phyloP scores from a whole-genome alignment of 75 land plant genomes.

The Selaginella tamariscina region DNA sequence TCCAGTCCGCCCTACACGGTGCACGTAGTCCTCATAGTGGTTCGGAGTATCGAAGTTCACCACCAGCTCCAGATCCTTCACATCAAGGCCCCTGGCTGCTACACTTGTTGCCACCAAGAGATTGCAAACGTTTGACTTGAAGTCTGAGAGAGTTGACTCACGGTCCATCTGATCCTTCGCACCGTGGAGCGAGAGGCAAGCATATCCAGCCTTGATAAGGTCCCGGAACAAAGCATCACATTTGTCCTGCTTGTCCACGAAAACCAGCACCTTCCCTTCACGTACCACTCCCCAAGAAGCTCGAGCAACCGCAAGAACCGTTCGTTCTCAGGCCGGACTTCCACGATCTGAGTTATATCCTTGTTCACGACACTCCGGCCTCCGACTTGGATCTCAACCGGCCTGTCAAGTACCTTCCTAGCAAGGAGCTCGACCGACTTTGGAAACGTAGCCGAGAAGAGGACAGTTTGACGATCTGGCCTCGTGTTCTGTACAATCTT shows the following conservation, averaged over 20 bases:
- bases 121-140: conserved; percentile 87
- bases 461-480: conserved; percentile 89
- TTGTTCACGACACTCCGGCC: conserved; percentile 96
- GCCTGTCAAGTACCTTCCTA: conserved; percentile 71
- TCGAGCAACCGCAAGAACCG: conserved; percentile 75
- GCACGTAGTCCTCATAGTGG: conserved; percentile 98
- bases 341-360: conserved; percentile 84
- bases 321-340: conserved; percentile 71
- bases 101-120: conserved; percentile 86
- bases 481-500: conserved; percentile 83
- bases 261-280: conserved; percentile 87
- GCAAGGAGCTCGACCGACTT: conserved; percentile 93
- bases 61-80: conserved; percentile 91
- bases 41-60: conserved; percentile 92
- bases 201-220: conserved; percentile 74
- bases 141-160: conserved; percentile 83
- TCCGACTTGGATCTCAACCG: conserved; percentile 93
- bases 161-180: conserved; percentile 96
- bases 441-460: conserved; percentile 96
- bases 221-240: conserved; percentile 87
- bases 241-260: conserved; percentile 92
- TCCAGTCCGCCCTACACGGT: conserved; percentile 96
- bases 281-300: conserved; percentile 93
- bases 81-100: conserved; percentile 95
- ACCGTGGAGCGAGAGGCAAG: conserved; percentile 94